A percentile compares a stretch with the other conserved stretches of the same genome.
These are phyloP conservation scores for Ajuga reptans DNA, from an alignment of 305 asterid species.

Conservation along the genomic window DNA sequence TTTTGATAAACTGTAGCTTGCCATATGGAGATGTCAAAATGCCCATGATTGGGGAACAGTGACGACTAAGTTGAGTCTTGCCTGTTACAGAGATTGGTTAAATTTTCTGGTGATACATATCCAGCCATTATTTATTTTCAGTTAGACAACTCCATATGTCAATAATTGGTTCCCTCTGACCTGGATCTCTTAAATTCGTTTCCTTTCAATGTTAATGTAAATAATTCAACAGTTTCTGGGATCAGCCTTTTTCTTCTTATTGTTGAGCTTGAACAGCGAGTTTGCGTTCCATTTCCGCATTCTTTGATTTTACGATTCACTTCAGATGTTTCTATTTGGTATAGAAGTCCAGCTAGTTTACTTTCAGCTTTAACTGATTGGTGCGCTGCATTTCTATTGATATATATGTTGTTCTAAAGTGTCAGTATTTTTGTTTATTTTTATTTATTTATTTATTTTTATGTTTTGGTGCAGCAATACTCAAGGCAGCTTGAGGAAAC, in stretches of 20 bases:
- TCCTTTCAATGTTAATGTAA: not conserved
- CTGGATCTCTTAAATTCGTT: not conserved
- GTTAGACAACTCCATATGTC: not conserved
- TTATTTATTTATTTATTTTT: too few species aligned
- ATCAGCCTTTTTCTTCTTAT: not conserved
- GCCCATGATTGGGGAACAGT: not conserved
- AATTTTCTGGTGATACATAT: not conserved
- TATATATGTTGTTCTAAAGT: conserved; percentile 1
- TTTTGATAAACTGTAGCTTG: not conserved
- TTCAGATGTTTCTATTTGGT: conserved; percentile 9
- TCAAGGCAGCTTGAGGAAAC: conserved; percentile 92
- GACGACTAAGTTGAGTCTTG: conserved; percentile 10
- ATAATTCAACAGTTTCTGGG: not conserved
- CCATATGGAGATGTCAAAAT: not conserved
- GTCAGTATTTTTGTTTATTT: too few species aligned
- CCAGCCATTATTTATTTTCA: not conserved
- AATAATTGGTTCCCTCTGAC: not conserved
- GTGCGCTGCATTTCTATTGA: conserved; percentile 12
- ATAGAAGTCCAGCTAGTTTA: not conserved
- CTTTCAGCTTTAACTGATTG: conserved; percentile 10
- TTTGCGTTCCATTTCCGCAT: not conserved
- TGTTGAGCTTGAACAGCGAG: not conserved
- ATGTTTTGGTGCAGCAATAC: conserved; percentile 98
- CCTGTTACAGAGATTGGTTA: not conserved
- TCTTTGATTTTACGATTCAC: not conserved